Evolutionary conservation across 2,329 filamentous ascomycete genomes (phyloP), one percentile per base, ranked within the genome.

Genomic region (Exophiala mesophila): DNA sequence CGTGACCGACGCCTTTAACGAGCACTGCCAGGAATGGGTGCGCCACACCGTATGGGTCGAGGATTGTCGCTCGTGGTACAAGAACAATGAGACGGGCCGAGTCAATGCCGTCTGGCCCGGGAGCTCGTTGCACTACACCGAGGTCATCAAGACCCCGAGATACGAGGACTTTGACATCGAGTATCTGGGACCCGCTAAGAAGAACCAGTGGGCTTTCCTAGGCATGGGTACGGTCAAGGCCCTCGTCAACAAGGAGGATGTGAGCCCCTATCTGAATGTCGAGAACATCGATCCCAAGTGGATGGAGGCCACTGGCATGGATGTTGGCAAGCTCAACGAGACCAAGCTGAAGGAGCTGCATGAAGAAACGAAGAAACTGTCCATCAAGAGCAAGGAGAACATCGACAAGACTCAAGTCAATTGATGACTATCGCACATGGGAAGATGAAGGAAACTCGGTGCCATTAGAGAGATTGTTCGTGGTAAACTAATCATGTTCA

Each of bases 91-190:
- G 16, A 70, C 66, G 1, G 68, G 67, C n/a, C 58, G 67, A 4
- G 67, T 71, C 30, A 62, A 58, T 57, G 68, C 71, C 3, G 59
- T 76, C 1, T 76, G 67, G 66, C 72, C 73, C 0, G 74, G 73
- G 3, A 68, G 63, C 3, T 70, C 66, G 0, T 63, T 76, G 30
- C 72, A 76, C 40, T 76, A 74, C 45, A 59, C 64, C 23, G 61
- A 70, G 41, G 51, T 62, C 2, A 66, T 70, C 44, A 57, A 63
- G 31, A 50, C 57, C 5, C 65, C 65, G 3, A 59, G 68, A 18
- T 70, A 60, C 41, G 68, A 71, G 55, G 68, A 71, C 48, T 71
- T 66, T 50, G 63, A 67, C n/a, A 66, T 67, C 44, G 62, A 55
- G 2, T 70, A 69, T 40, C 54, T 53, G 3, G 52, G 50, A 8